Conservation (phyloP, 768 basidiomycete genomes). For the Aureoboletus auriporus region DNA sequence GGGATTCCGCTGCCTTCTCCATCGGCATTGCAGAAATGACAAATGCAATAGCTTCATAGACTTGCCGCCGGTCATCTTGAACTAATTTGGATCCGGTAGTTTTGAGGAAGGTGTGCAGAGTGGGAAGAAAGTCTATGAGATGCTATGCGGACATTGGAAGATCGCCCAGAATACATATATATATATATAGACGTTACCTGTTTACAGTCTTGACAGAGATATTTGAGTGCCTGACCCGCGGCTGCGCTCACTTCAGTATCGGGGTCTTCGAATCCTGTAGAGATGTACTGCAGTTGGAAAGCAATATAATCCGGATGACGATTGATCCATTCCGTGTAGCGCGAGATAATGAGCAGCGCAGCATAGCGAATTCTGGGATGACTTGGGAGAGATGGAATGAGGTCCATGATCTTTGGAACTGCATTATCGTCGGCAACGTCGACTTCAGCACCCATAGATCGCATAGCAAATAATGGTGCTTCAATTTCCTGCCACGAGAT, state of each 20-base stretch:
- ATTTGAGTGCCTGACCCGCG: conserved; percentile 93
- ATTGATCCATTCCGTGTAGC: conserved; percentile 97
- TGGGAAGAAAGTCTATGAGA: conserved; percentile 86
- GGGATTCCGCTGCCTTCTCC: conserved; percentile 78
- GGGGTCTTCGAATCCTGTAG: conserved; percentile 80
- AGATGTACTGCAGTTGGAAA: conserved; percentile 86
- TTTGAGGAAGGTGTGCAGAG: conserved; percentile 83
- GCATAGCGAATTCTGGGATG: conserved; percentile 95
- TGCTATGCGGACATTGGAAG: conserved; percentile 47
- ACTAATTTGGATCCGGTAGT: conserved; percentile 73
- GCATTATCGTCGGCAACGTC: conserved; percentile 77
- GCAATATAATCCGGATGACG: conserved; percentile 83
- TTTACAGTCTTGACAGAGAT: conserved; percentile 95
- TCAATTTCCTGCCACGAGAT: conserved; percentile 95
- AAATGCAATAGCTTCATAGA: conserved; percentile 94
- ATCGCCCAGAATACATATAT: conserved; percentile 4
- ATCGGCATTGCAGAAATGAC: conserved; percentile 95
- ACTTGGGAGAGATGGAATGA: conserved; percentile 82
- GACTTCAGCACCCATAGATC: conserved; percentile 96
- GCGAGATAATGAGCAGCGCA: conserved; percentile 87
- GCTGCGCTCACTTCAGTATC: conserved; percentile 87
- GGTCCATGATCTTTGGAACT: conserved; percentile 95
- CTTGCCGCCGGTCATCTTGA: conserved; percentile 86
- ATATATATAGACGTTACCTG: conserved; percentile 49
- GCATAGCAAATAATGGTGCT: conserved; percentile 94